Evolutionary conservation across 2,329 filamentous ascomycete genomes (phyloP).

Genomic region (Aspergillus thermomutatus): DNA sequence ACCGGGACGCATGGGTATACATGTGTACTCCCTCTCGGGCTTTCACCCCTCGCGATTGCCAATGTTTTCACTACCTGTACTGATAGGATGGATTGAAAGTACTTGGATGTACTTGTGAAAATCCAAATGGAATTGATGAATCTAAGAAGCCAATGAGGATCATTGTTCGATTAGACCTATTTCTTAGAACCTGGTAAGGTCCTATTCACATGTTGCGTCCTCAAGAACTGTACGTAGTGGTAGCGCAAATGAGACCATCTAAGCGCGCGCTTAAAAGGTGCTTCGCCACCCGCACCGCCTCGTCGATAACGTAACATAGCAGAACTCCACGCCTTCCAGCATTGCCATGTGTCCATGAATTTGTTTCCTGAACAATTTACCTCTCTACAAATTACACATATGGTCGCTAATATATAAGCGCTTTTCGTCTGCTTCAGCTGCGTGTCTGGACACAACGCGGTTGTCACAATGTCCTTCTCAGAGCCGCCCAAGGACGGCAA

Average conservation of each 20-base stretch:
- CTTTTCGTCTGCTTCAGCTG: background rate
- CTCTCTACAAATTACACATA: background rate
- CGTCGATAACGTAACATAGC: background rate
- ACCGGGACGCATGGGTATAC: constrained; percentile 6
- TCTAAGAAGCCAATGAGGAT: constrained; percentile 25
- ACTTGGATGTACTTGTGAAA: constrained; percentile 9
- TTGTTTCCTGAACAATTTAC: background rate
- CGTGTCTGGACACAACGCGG: background rate
- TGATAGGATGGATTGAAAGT: constrained; percentile 18
- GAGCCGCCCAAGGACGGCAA: constrained; percentile 9
- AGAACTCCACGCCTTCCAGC: background rate
- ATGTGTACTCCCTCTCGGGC: constrained; percentile 5
- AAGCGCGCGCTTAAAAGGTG: constrained; percentile 19
- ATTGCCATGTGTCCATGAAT: background rate
- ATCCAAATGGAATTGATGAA: constrained; percentile 16
- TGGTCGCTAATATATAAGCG: background rate
- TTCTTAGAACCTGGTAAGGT: background rate
- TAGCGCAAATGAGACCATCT: background rate
- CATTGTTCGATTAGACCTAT: constrained; percentile 30
- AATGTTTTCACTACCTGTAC: constrained; percentile 22
- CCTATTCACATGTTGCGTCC: no score
- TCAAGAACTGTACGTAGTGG: background rate
- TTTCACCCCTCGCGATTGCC: background rate
- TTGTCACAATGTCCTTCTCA: constrained; percentile 15
- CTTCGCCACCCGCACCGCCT: constrained; percentile 12